Conservation (phyloP, 2,329 filamentous ascomycete species). For the Venturia carpophila region DNA sequence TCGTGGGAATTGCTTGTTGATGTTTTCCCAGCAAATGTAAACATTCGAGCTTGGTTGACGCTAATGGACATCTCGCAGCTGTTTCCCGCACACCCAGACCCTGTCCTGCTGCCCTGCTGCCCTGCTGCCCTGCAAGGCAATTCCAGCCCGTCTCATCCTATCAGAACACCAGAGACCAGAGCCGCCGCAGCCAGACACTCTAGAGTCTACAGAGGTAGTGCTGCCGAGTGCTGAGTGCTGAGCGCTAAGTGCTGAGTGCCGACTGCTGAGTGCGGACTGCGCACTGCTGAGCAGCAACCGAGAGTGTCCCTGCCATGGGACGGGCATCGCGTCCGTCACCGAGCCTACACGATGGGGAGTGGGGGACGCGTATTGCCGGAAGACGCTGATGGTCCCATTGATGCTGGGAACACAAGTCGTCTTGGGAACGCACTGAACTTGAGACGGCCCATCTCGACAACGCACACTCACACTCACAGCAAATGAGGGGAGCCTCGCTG, state of each 20-base stretch:
- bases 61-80: not conserved
- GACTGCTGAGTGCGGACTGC: too few relatives aligned
- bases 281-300: not conserved
- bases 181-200: not conserved
- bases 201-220: too few relatives aligned
- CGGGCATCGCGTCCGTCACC: not conserved
- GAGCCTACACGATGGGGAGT: not conserved
- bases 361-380: not conserved
- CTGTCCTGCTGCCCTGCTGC: too few relatives aligned
- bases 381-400: not conserved
- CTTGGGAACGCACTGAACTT: conserved; percentile 6
- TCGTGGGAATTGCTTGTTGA: not conserved
- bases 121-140: not conserved
- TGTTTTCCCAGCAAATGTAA: not conserved
- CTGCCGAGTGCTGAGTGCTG: too few relatives aligned
- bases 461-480: not conserved
- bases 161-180: not conserved
- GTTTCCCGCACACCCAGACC: not conserved
- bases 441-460: not conserved
- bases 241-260: too few relatives aligned
- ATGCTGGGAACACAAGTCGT: not conserved
- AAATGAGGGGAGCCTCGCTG: not conserved
- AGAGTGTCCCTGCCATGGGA: not conserved
- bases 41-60: not conserved
- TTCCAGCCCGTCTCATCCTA: not conserved